Conservation (phyloP, 495 filamentous ascomycete genomes). For the Cladorrhinum samala region DNA sequence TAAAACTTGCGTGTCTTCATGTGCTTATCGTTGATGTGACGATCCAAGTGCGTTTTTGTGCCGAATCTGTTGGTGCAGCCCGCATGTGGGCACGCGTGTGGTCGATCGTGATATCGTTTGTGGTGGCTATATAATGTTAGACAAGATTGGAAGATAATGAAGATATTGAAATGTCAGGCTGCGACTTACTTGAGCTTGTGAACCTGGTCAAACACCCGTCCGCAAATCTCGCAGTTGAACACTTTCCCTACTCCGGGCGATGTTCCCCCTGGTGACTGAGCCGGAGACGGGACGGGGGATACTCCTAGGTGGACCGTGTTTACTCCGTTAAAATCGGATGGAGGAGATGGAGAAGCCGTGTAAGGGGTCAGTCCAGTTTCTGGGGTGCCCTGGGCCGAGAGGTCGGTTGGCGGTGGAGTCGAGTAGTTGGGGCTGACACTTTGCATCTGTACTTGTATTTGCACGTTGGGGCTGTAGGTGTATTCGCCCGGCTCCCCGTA, state of each 20-base stretch:
- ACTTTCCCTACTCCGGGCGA: constrained; percentile 24
- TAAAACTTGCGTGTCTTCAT: constrained; percentile 43
- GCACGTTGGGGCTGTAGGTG: constrained; percentile 10
- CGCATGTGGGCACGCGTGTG: constrained; percentile 36
- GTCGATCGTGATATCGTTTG: constrained; percentile 43
- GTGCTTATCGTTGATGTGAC: constrained; percentile 48
- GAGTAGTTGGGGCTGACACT: constrained; percentile 26
- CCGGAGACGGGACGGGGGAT: constrained; percentile 14
- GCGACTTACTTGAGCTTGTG: constrained; percentile 46
- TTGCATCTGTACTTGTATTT: neutral
- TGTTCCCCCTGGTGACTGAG: constrained; percentile 15
- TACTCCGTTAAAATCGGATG: constrained; percentile 12
- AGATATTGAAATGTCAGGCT: too few relatives aligned
- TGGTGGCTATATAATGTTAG: constrained; percentile 32
- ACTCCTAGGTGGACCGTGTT: constrained; percentile 5
- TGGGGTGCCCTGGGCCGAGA: constrained; percentile 37
- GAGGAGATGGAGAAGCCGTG: constrained; percentile 33
- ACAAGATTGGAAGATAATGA: too few relatives aligned
- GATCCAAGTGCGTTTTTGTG: constrained; percentile 47
- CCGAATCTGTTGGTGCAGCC: constrained; percentile 42
- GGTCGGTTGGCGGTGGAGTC: constrained; percentile 37
- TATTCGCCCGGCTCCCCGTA: constrained; percentile 2
- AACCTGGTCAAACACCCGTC: constrained; percentile 37
- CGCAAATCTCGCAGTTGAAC: constrained; percentile 36
- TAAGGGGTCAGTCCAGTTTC: constrained; percentile 34